These are phyloP conservation scores for Termitomyces sp. DNA, from an alignment of 768 basidiomycete species.

Conservation along the genomic window DNA sequence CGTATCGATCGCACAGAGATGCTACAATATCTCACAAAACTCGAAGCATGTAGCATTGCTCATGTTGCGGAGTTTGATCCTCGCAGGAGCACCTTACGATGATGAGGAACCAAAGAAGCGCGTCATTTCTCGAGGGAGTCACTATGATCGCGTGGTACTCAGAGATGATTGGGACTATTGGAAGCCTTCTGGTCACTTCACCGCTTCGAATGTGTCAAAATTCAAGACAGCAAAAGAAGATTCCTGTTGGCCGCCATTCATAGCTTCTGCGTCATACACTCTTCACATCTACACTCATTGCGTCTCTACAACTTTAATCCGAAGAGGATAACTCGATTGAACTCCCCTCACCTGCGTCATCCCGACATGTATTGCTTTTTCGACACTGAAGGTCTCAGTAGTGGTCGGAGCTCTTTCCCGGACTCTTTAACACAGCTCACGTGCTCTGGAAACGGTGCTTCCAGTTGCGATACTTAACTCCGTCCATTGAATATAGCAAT, in stretches of 20 bases:
- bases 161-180: background rate
- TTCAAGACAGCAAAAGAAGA: background rate
- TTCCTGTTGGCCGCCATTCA: background rate
- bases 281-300: conserved; percentile 1
- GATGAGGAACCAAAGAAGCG: background rate
- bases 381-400: background rate
- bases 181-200: background rate
- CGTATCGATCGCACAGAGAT: background rate
- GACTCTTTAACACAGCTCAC: background rate
- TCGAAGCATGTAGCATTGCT: background rate
- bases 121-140: background rate
- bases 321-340: background rate
- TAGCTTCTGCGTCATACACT: background rate
- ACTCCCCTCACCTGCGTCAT: background rate
- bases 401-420: background rate
- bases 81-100: background rate
- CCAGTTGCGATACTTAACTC: background rate
- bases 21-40: background rate
- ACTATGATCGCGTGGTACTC: background rate
- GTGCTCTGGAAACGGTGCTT: background rate
- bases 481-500: background rate
- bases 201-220: background rate
- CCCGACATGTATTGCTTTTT: too few relatives aligned
- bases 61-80: background rate
- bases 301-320: background rate